Base-by-base conservation (phyloP, 1,284 basidiomycete genomes). In the Bjerkandera adusta region DNA sequence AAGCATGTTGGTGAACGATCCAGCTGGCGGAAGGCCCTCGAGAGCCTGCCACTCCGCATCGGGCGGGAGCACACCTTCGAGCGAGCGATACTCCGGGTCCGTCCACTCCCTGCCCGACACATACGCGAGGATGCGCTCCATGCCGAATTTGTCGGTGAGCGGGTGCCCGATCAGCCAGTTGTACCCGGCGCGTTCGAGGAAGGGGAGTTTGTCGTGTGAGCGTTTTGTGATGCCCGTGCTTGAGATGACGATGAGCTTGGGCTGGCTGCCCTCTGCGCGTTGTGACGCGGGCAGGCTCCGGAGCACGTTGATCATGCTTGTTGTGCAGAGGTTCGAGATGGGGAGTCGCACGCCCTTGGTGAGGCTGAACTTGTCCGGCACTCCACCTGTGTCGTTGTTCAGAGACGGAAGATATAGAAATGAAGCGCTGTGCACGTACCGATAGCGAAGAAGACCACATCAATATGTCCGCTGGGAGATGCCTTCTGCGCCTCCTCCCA, bases 101-200 rank as follows among this genome's bases (percentile, higher is more conserved):
- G 55, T 36, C 78, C 78, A 83, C 1, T 56, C 46, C 66, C 68
- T 68, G 2, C 76, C 79, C 0, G 72, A 62, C 45, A 66, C 67
- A 45, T 81, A 62, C 1, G 69, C 64, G 7, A 78, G 43, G 1
- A 73, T 59, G 21, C 72, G 67, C 60, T 86, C 83, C 27, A 67
- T 59, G 4, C 75, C 79, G 34, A 75, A 47, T 58, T 85, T 86
- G 63, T 85, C 83, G 20, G 56, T 63, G 55, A 81, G 81, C 3
- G 79, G 73, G 0, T 32, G 48, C 2, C 55, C 32, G 29, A 83
- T 65, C 32, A 73, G 38, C 47, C 62, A 68, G 6, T 57, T 51
- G 59, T 81, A 82, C 0, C 85, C 0, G 0, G 69, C 69, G 50
- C 73, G 77, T 24, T 81, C 51, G 2, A 63, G 53, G 22, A 76